A percentile compares a stretch with the other conserved stretches of the same genome.
Conservation (phyloP, 176 grass and related monocot species). For the Zoysia japonica region DNA sequence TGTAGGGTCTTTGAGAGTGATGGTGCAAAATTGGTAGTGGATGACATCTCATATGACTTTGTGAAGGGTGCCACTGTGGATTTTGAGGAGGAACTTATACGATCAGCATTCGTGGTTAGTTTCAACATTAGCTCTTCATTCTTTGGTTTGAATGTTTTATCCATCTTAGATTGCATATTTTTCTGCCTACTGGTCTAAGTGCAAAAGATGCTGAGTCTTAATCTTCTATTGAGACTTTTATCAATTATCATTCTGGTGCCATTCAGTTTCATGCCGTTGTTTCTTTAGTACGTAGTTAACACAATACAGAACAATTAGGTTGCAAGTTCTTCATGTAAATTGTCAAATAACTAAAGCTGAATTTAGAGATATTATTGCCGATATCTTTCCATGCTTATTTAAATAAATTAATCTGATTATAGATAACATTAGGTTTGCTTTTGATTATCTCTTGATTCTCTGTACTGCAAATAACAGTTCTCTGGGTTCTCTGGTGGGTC, state of each 20-base stretch:
- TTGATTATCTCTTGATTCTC: no score
- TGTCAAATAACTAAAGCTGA: neutral
- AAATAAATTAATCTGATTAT: neutral
- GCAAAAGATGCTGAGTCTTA: neutral
- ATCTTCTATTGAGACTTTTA: neutral
- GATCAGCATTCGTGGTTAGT: conserved; percentile 80
- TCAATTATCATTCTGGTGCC: neutral
- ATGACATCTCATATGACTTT: conserved; percentile 87
- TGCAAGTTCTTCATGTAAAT: neutral
- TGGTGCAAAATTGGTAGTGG: conserved; percentile 78
- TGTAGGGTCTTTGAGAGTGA: conserved; percentile 84
- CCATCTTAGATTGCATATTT: neutral
- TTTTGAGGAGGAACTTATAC: conserved; percentile 88
- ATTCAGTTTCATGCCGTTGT: neutral
- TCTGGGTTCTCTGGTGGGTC: neutral
- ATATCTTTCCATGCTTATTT: neutral
- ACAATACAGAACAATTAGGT: neutral
- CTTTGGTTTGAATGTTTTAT: neutral
- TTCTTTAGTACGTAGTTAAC: no score
- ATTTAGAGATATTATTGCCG: conserved; percentile 14
- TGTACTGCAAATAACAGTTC: neutral
- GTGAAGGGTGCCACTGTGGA: conserved; percentile 88
- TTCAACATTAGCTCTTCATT: conserved; percentile 1
- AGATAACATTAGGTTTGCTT: no score
- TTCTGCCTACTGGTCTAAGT: neutral